These are phyloP conservation scores for Plectranthus barbatus DNA, from an alignment of 257 asterid species.

Conservation along the genomic window DNA sequence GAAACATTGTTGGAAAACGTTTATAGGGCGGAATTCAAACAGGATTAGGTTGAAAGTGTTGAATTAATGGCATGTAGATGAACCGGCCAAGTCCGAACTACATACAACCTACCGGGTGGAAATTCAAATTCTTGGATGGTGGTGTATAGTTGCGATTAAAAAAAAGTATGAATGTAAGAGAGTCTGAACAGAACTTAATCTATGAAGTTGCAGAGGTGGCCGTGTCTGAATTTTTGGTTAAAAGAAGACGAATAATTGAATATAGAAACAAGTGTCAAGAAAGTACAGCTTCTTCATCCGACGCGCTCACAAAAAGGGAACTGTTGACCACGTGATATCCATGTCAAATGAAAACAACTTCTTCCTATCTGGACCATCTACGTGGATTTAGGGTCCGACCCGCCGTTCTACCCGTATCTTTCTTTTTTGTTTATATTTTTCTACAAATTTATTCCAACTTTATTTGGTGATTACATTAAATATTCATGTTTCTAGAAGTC, in stretches of 20 bases:
- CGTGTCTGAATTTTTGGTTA: background rate
- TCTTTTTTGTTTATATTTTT: no score
- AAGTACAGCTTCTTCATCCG: background rate
- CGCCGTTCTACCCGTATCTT: no score
- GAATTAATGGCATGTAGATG: conserved; percentile 28
- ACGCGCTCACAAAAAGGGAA: background rate
- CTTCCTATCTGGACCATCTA: background rate
- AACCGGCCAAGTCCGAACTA: conserved; percentile 50
- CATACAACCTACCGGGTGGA: conserved; percentile 20
- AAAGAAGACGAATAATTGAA: background rate
- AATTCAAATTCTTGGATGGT: background rate
- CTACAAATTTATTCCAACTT: no score
- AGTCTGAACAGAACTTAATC: background rate
- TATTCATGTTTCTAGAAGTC: background rate
- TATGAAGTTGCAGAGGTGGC: background rate
- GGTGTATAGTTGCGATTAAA: background rate
- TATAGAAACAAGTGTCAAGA: background rate
- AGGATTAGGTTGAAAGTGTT: conserved; percentile 47
- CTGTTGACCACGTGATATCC: background rate
- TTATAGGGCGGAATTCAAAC: conserved; percentile 25
- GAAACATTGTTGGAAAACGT: background rate
- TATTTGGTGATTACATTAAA: no score
- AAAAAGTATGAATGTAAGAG: no score
- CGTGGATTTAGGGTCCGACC: background rate
- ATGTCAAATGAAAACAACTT: background rate